These are phyloP conservation scores for Lodderomyces metapsilosis DNA, from an alignment of 1,139 yeast genomes.

Conservation along the genomic window DNA sequence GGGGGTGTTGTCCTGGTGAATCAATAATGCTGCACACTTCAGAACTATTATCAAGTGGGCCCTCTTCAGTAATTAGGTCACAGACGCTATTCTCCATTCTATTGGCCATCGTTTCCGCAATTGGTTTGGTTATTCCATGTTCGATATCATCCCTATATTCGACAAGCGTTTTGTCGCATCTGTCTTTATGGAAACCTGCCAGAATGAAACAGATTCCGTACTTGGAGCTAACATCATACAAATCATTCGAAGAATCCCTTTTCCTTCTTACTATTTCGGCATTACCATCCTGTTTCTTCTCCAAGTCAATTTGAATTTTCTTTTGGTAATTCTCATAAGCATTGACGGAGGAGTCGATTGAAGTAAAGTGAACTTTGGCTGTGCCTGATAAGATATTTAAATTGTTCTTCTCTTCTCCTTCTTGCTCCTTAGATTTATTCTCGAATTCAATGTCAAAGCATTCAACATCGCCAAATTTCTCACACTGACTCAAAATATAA, in stretches of 20 bases:
- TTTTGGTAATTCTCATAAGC: constrained; percentile 33
- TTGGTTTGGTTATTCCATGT: constrained; percentile 2
- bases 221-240: constrained; percentile 9
- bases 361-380: constrained; percentile 34
- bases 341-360: constrained; percentile 42
- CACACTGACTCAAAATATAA: constrained; percentile 22
- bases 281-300: constrained; percentile 17
- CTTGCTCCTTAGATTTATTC: constrained; percentile 2
- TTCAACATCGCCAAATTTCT: constrained; percentile 38
- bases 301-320: constrained; percentile 25
- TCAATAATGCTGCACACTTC: constrained; percentile 13
- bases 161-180: constrained; percentile 33
- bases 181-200: constrained; percentile 32
- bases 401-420: constrained; percentile 6
- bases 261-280: constrained; percentile 10
- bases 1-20: constrained; percentile 7
- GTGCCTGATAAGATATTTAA: constrained; percentile 13
- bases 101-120: background rate
- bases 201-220: constrained; percentile 18
- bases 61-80: constrained; percentile 4
- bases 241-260: constrained; percentile 5
- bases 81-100: background rate
- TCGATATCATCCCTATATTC: constrained; percentile 6
- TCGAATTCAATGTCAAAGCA: constrained; percentile 19
- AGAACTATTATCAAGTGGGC: constrained; percentile 12